Conservation (phyloP, 441 rosid genomes). For the Arabidopsis hybrid region DNA sequence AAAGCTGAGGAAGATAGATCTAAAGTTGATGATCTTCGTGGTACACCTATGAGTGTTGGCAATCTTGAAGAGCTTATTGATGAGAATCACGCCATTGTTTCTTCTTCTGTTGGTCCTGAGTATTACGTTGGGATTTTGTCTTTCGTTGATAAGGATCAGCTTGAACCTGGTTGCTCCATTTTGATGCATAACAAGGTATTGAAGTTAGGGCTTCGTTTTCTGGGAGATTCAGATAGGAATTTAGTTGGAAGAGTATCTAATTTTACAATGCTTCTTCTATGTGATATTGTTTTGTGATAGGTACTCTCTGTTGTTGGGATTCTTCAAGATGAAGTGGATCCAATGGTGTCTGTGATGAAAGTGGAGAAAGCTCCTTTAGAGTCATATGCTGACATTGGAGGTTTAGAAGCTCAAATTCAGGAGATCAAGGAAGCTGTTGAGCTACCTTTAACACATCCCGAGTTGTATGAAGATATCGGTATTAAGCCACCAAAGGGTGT, state of each 20-base stretch:
- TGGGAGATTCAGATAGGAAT: background rate
- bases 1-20: conserved; percentile 96
- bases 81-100: conserved; percentile 95
- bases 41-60: conserved; percentile 96
- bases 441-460: conserved; percentile 97
- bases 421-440: conserved; percentile 97
- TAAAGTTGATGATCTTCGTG: conserved; percentile 91
- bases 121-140: conserved; percentile 89
- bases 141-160: conserved; percentile 89
- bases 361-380: conserved; percentile 98
- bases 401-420: conserved; percentile 95
- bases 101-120: conserved; percentile 93
- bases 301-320: conserved; percentile 95
- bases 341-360: conserved; percentile 99
- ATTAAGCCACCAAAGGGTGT: conserved; percentile 96
- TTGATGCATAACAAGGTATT: conserved; percentile 90
- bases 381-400: conserved; percentile 96
- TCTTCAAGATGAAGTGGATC: conserved; percentile 95
- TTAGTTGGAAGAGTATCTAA: background rate
- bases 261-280: background rate
- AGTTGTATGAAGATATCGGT: conserved; percentile 92
- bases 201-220: background rate
- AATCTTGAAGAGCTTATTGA: conserved; percentile 91
- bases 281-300: conserved; percentile 39
- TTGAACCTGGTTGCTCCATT: conserved; percentile 94